Base-by-base conservation (phyloP, 768 basidiomycete genomes). In the Dentipellis fragilis region DNA sequence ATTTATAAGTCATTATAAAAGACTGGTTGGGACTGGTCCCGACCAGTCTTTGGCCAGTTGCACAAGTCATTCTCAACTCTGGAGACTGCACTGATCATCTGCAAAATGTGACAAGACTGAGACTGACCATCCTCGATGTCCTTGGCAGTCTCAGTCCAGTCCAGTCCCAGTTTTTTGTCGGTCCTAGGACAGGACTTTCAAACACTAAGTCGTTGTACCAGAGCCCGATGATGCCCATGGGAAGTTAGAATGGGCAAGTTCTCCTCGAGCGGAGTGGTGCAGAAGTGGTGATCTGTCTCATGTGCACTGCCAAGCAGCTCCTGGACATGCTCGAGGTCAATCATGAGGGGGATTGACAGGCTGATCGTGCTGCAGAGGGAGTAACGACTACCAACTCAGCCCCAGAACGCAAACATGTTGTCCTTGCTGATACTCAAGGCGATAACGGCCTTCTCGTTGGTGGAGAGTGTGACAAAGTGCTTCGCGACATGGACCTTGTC, bases 141-240 rank as follows among this genome's bases (percentile, higher is more conserved):
- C n/a, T n/a, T n/a, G n/a, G n/a, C n/a, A n/a, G n/a, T n/a, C n/a
- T n/a, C n/a, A n/a, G n/a, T n/a, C n/a, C n/a, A n/a, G n/a, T n/a
- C n/a, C n/a, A n/a, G n/a, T n/a, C n/a, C n/a, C n/a, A n/a, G n/a
- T n/a, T n/a, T n/a, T n/a, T n/a, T n/a, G n/a, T n/a, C n/a, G n/a
- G n/a, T n/a, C n/a, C n/a, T n/a, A n/a, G n/a, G n/a, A n/a, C n/a
- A n/a, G n/a, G n/a, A n/a, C n/a, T n/a, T n/a, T n/a, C n/a, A n/a
- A n/a, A n/a, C n/a, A n/a, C n/a, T n/a, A 98, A 99, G 75, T 98
- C 91, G 69, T 97, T 96, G 78, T 98, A 99, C 96, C 96, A 99
- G 65, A 98, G 78, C 7, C 96, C 95, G 58, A 96, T 69, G 16
- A 89, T 77, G 2, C 89, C 96, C 64, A 98, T 74, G 53, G 97